phyloP scores from a whole-genome alignment of 352 stramenopile genomes.

The Albugo candida region DNA sequence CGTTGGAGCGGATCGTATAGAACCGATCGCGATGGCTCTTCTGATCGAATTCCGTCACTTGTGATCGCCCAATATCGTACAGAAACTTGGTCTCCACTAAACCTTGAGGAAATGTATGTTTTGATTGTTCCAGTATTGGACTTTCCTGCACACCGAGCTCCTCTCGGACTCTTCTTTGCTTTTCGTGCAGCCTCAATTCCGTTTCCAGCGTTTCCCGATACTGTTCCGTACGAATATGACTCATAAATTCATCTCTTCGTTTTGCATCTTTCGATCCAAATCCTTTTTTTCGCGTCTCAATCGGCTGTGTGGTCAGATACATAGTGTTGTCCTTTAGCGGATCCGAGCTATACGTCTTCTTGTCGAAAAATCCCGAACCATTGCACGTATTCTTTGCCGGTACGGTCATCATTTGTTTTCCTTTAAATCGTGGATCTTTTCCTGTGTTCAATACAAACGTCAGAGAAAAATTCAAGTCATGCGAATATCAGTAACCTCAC shows the following conservation, averaged over 20 bases:
- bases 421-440: conserved; percentile 51
- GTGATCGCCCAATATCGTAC: conserved; percentile 58
- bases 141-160: conserved; percentile 19
- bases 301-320: conserved; percentile 76
- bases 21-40: conserved; percentile 69
- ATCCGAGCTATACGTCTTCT: conserved; percentile 72
- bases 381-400: conserved; percentile 60
- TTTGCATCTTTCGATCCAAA: conserved; percentile 83
- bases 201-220: conserved; percentile 72
- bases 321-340: conserved; percentile 72
- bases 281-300: conserved; percentile 72
- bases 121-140: conserved; percentile 22
- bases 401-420: conserved; percentile 52
- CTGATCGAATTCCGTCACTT: conserved; percentile 69
- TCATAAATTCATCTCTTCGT: conserved; percentile 83
- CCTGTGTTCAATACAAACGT: conserved; percentile 7
- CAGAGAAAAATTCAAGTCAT: neutral
- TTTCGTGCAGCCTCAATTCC: conserved; percentile 67
- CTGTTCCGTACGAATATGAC: conserved; percentile 74
- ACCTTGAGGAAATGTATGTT: conserved; percentile 42
- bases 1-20: conserved; percentile 60
- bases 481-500: conserved; percentile 3
- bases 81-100: conserved; percentile 55
- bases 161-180: conserved; percentile 27
- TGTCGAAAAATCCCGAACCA: conserved; percentile 69